phyloP scores from a whole-genome alignment of 23 red algal species.

The Pyropia haitanensis region DNA sequence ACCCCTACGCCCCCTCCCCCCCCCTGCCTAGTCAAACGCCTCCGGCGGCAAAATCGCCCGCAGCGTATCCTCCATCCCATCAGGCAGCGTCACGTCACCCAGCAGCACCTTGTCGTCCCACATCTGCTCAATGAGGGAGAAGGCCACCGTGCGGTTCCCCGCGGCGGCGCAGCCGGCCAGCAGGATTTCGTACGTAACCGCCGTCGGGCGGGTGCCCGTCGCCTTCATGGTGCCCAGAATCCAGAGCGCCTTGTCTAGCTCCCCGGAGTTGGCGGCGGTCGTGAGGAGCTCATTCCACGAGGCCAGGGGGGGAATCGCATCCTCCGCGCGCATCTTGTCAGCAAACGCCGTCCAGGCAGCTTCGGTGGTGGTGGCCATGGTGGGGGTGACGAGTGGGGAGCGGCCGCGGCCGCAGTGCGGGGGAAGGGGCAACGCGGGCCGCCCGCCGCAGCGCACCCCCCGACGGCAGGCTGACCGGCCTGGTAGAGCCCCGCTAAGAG shows the following conservation, averaged over 20 bases:
- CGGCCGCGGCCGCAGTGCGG: too few relatives aligned
- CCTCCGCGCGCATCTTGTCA: slow-evolving; percentile 5
- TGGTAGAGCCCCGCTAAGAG: too few relatives aligned
- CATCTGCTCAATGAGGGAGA: slow-evolving; percentile 50
- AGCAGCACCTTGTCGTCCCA: slow-evolving; percentile 51
- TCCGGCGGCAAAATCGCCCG: slow-evolving; percentile 56
- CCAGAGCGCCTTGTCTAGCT: slow-evolving; percentile 20
- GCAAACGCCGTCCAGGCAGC: slow-evolving; percentile 19
- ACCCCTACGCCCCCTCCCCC: too few relatives aligned
- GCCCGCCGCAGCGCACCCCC: too few relatives aligned
- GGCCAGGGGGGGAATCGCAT: slow-evolving; percentile 4
- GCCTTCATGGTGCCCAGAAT: slow-evolving; percentile 33
- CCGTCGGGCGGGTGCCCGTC: slow-evolving; percentile 10
- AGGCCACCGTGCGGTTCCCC: slow-evolving; percentile 24
- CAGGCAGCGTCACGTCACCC: slow-evolving; percentile 42
- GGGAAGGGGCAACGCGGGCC: too few relatives aligned
- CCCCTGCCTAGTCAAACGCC: slow-evolving; percentile 37
- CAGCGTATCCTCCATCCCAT: slow-evolving; percentile 47
- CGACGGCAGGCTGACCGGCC: too few relatives aligned
- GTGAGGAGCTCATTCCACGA: slow-evolving; percentile 44
- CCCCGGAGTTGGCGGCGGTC: neutral
- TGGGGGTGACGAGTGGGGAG: too few relatives aligned
- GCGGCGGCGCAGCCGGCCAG: slow-evolving; percentile 14
- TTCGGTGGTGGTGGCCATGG: neutral
- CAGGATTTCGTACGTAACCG: slow-evolving; percentile 40